A percentile compares a stretch with the other conserved stretches of the same genome.
Conservation (phyloP, 2,329 filamentous ascomycete species). For the Gliomastix tumulicola region DNA sequence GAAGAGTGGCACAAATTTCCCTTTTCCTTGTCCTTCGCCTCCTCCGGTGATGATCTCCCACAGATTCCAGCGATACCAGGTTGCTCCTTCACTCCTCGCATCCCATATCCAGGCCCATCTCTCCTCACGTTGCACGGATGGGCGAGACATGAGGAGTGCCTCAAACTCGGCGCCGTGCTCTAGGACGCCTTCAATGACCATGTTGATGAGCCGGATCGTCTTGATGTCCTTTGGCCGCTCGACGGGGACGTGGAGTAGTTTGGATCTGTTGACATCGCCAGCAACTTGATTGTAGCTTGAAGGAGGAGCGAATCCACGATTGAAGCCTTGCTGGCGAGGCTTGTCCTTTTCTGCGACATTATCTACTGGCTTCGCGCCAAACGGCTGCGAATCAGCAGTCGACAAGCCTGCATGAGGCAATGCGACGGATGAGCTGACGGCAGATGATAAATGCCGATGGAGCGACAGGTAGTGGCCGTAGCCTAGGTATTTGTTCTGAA, state of each 20-base stretch:
- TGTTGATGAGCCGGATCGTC: slow-evolving; percentile 78
- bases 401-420: slow-evolving; percentile 7
- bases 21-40: slow-evolving; percentile 34
- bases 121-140: slow-evolving; percentile 77
- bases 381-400: slow-evolving; percentile 54
- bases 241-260: slow-evolving; percentile 62
- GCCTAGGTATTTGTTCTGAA: slow-evolving; percentile 81
- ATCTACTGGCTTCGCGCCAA: slow-evolving; percentile 65
- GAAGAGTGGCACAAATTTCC: slow-evolving; percentile 60
- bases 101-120: slow-evolving; percentile 96
- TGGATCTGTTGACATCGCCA: slow-evolving; percentile 34
- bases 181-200: slow-evolving; percentile 73
- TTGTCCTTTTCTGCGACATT: too few species aligned
- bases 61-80: slow-evolving; percentile 89
- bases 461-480: slow-evolving; percentile 76
- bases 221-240: slow-evolving; percentile 70
- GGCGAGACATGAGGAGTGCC: slow-evolving; percentile 80
- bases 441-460: slow-evolving; percentile 77
- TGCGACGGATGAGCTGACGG: slow-evolving; percentile 41
- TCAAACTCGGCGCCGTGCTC: slow-evolving; percentile 83
- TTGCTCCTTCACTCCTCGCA: slow-evolving; percentile 66
- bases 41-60: slow-evolving; percentile 78
- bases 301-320: slow-evolving; percentile 69
- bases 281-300: slow-evolving; percentile 50
- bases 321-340: slow-evolving; percentile 32